Base-by-base conservation (phyloP, 306 rosid genomes). In the Castanea mollissima region DNA sequence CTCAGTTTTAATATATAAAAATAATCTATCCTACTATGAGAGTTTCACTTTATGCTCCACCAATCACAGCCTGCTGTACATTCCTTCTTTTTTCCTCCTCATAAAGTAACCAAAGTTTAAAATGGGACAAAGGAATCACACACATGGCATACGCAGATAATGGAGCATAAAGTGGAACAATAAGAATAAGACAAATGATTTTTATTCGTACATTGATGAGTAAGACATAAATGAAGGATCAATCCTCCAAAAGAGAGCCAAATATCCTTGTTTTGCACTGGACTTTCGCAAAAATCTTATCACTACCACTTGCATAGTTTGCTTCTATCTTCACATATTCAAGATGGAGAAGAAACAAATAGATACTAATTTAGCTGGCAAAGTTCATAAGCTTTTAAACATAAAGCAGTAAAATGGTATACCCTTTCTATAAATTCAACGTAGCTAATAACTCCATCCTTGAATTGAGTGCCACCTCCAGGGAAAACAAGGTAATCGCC, bases 401-500 rank as follows among this genome's bases (percentile, higher is more conserved):
- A 74, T 31, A 34, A 76, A 67, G 18, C 38, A 25, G 35, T 11
- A 74, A 70, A 77, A 49, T 19, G 71, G 9, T 67, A 73, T 84
- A 93, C 98, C 99, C 88, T 88, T 63, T 87, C 76, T 27, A 95
- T 84, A 83, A 87, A 91, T 32, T 87, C 73, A 29, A 89, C 77
- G 65, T 95, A 95, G 74, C 35, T 92, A 59, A 74, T 82, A 70
- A 93, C 98, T 57, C 99, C 99, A 12, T 93, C 93, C 89, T 95
- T 95, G 84, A 95, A 95, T 86, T 95, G 99, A 78, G 99, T 95
- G 55, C 98, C 99, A 46, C 99, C 98, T 19, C 99, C 98, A 6
- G 98, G 98, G 82, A 95, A 95, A 80, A 83, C 86, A 35, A 95
- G 85, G 83, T 93, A 88, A 62, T 93, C 87, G 0, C 92, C 97